phyloP scores from a whole-genome alignment of 495 filamentous ascomycete genomes.

The Penicillium maclennaniae region DNA sequence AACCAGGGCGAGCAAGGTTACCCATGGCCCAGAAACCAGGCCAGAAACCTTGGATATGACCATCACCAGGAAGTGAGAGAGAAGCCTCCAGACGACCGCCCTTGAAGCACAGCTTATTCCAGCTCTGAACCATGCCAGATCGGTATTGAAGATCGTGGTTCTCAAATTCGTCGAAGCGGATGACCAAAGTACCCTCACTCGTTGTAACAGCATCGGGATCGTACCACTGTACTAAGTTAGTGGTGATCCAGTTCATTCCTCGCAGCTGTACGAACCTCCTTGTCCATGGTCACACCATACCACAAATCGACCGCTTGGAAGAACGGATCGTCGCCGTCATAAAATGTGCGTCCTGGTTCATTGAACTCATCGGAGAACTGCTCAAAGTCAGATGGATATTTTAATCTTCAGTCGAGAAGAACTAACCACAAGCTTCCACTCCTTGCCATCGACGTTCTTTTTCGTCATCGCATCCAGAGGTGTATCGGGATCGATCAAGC shows the following conservation, averaged over 20 bases:
- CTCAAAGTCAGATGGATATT: neutral
- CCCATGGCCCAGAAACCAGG: conserved; percentile 82
- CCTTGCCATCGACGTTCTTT: conserved; percentile 54
- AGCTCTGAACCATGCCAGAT: conserved; percentile 79
- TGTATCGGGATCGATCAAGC: conserved; percentile 70
- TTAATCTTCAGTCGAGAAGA: neutral
- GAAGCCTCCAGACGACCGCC: conserved; percentile 75
- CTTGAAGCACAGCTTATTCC: conserved; percentile 78
- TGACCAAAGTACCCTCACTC: conserved; percentile 60
- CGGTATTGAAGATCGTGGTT: conserved; percentile 69
- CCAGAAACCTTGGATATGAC: conserved; percentile 70
- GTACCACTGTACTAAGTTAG: conserved; percentile 57
- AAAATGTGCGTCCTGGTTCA: conserved; percentile 65
- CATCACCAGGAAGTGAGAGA: conserved; percentile 67
- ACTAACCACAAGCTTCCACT: conserved; percentile 61
- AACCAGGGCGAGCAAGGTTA: conserved; percentile 66
- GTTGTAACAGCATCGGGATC: conserved; percentile 74
- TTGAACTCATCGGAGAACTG: conserved; percentile 82
- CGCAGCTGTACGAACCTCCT: conserved; percentile 48
- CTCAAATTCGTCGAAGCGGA: conserved; percentile 63
- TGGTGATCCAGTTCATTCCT: neutral
- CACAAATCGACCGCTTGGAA: conserved; percentile 70
- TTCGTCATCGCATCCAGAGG: conserved; percentile 56
- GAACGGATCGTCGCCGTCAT: conserved; percentile 69
- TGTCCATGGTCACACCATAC: conserved; percentile 75